A percentile compares a stretch with the other conserved stretches of the same genome.
Conservation (phyloP, 169 alveolate species). For the Cryptosporidium canis region DNA sequence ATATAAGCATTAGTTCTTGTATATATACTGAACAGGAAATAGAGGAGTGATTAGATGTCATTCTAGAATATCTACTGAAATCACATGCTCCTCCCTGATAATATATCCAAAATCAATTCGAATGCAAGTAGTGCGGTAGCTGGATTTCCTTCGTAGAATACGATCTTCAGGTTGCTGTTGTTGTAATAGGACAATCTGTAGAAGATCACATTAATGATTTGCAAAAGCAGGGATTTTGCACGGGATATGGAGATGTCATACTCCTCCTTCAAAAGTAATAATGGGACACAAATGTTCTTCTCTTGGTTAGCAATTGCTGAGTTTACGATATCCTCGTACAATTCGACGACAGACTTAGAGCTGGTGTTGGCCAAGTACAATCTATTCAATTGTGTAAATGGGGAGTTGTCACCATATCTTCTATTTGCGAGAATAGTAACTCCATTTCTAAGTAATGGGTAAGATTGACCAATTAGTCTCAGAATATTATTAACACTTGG, state of each 20-base stretch:
- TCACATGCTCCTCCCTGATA: slow-evolving; percentile 35
- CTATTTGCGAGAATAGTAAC: slow-evolving; percentile 30
- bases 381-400: slow-evolving; percentile 5
- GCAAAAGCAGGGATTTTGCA: background rate
- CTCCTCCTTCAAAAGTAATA: background rate
- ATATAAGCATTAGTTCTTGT: too few species aligned
- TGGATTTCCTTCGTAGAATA: slow-evolving; percentile 19
- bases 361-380: background rate
- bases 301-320: slow-evolving; percentile 20
- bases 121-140: background rate
- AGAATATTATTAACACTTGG: background rate
- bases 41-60: background rate
- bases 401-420: background rate
- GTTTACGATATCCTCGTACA: background rate
- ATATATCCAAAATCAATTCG: background rate
- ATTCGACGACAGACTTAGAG: background rate
- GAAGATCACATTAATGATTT: background rate
- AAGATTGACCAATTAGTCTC: background rate
- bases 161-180: background rate
- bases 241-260: background rate
- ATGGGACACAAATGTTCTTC: background rate
- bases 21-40: too few species aligned
- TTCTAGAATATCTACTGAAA: background rate
- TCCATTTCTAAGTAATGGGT: background rate
- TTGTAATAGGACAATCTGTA: background rate